Percentiles rank a stretch among this genome's conserved stretches.
Conservation (phyloP, 2,329 filamentous ascomycete species). For the Arachnopeziza araneosa region DNA sequence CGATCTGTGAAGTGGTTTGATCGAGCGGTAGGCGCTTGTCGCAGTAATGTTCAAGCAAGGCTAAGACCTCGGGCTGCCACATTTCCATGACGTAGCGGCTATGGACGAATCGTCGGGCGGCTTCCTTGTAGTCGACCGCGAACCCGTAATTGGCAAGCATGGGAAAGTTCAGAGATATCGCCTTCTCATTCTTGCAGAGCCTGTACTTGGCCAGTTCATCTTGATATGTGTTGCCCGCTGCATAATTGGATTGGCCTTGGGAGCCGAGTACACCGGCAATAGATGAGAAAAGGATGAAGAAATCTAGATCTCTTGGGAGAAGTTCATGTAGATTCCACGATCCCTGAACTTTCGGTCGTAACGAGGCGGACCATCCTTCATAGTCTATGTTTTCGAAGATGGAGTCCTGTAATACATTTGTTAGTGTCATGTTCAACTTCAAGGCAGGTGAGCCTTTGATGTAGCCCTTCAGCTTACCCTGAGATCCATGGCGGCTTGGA, state of each 20-base stretch:
- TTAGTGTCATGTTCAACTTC: no score
- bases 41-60: neutral
- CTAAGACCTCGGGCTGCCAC: neutral
- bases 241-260: constrained; percentile 32
- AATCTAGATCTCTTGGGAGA: constrained; percentile 32
- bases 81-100: no score
- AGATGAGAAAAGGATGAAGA: constrained; percentile 38
- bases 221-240: constrained; percentile 32
- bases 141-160: neutral
- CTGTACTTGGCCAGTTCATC: constrained; percentile 38
- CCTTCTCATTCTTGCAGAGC: constrained; percentile 1
- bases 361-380: neutral
- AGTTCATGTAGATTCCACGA: constrained; percentile 29
- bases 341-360: constrained; percentile 34
- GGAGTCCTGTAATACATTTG: neutral
- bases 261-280: constrained; percentile 31
- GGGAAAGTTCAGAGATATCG: constrained; percentile 2
- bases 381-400: neutral
- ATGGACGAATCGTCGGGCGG: no score
- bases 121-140: neutral
- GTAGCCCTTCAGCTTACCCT: constrained; percentile 40
- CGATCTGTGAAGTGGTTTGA: neutral
- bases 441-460: no score
- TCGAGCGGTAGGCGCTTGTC: neutral
- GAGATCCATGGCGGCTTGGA: constrained; percentile 27